Percentiles rank a stretch among this genome's conserved stretches.
These are phyloP conservation scores for Aleurites moluccanus DNA, from an alignment of 441 rosid genomes.

Conservation along the genomic window DNA sequence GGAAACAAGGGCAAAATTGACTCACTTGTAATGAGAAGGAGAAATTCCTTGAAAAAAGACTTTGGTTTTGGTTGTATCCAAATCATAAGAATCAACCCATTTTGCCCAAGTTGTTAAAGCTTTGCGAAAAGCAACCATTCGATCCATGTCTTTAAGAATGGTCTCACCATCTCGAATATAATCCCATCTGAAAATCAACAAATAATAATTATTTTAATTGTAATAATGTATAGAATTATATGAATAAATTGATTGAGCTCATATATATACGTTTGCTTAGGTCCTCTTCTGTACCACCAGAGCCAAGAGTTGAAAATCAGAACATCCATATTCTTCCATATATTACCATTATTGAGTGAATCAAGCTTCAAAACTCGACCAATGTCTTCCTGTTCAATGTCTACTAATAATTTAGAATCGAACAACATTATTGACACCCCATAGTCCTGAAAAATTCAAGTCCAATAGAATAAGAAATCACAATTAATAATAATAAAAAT, in stretches of 20 bases:
- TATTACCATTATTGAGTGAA: constrained; percentile 59
- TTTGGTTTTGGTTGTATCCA: constrained; percentile 56
- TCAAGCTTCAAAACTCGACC: constrained; percentile 84
- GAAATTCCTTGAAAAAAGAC: constrained; percentile 93
- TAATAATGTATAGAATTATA: too few species aligned
- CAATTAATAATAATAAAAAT: not conserved
- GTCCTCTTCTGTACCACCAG: constrained; percentile 91
- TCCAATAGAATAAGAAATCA: constrained; percentile 25
- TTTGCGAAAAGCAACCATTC: constrained; percentile 65
- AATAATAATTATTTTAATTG: not conserved
- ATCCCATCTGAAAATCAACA: constrained; percentile 65
- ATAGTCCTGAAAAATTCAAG: constrained; percentile 49
- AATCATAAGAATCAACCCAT: constrained; percentile 73
- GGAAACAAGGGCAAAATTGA: not conserved
- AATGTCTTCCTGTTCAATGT: constrained; percentile 49
- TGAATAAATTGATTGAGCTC: too few species aligned
- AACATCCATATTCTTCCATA: constrained; percentile 62
- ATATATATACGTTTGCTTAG: constrained; percentile 61
- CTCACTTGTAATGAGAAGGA: constrained; percentile 88
- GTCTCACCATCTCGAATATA: constrained; percentile 48
- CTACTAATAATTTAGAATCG: constrained; percentile 62
- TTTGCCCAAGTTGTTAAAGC: constrained; percentile 78
- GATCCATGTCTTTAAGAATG: constrained; percentile 66
- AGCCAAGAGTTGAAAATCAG: constrained; percentile 92
- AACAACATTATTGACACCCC: constrained; percentile 55